Evolutionary conservation across 306 rosid genomes (phyloP).

Genomic region (Vigna unguiculata): DNA sequence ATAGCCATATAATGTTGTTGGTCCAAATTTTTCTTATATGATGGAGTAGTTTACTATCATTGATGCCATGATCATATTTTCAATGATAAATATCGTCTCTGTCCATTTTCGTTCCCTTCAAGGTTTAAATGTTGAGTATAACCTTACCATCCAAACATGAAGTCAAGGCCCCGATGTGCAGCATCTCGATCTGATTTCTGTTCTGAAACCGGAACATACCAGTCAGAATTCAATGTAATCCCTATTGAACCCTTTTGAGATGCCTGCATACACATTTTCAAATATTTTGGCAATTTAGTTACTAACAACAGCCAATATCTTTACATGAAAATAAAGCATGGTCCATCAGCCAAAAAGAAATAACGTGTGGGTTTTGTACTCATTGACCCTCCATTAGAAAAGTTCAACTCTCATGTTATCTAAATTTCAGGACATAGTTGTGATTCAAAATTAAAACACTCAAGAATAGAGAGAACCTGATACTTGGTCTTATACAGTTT

Average conservation of each 20-base stretch:
- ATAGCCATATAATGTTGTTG: constrained; percentile 15
- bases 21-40: constrained; percentile 12
- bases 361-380: neutral
- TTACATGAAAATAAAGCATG: constrained; percentile 17
- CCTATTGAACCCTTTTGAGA: constrained; percentile 71
- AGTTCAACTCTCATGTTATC: neutral
- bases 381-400: neutral
- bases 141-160: constrained; percentile 74
- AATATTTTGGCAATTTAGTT: constrained; percentile 6
- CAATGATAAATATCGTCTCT: constrained; percentile 9
- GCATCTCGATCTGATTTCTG: constrained; percentile 50
- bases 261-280: constrained; percentile 50
- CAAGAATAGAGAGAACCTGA: constrained; percentile 53
- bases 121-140: constrained; percentile 35
- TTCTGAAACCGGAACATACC: constrained; percentile 60
- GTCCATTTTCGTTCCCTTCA: constrained; percentile 1
- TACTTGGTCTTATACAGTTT: constrained; percentile 59
- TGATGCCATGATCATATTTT: constrained; percentile 27
- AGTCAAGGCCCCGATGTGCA: constrained; percentile 68
- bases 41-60: constrained; percentile 1
- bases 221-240: constrained; percentile 55
- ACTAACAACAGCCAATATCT: neutral
- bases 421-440: constrained; percentile 27
- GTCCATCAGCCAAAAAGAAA: neutral
- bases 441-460: neutral